Percentiles rank a stretch among this genome's conserved stretches.
These are phyloP conservation scores for Chlamydomonas sp. DNA, from an alignment of 139 green algal genomes.

Conservation along the genomic window DNA sequence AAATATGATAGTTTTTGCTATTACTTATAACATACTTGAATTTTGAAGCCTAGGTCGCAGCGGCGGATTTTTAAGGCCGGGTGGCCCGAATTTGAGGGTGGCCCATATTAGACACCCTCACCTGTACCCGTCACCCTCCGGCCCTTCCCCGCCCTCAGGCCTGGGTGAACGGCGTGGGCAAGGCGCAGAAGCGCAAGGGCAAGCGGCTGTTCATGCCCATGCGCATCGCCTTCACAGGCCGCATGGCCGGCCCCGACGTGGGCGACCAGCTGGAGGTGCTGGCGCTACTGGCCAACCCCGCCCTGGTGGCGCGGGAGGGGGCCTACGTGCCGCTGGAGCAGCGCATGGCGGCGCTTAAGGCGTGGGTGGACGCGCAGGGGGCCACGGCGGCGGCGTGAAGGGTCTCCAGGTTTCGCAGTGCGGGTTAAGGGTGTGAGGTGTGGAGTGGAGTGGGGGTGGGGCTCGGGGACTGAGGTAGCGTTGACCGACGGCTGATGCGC, in stretches of 20 bases:
- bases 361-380: slow-evolving; percentile 58
- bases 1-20: no score
- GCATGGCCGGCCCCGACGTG: slow-evolving; percentile 85
- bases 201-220: slow-evolving; percentile 99
- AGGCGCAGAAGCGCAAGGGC: slow-evolving; percentile 95
- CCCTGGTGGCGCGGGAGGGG: slow-evolving; percentile 62
- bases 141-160: slow-evolving; percentile 36
- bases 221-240: slow-evolving; percentile 91
- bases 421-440: not conserved
- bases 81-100: no score
- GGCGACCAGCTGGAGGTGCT: slow-evolving; percentile 84
- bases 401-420: no score
- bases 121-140: not conserved
- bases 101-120: no score
- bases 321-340: slow-evolving; percentile 67
- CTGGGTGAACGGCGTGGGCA: slow-evolving; percentile 94
- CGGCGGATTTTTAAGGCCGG: no score
- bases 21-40: no score
- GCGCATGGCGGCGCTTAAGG: slow-evolving; percentile 72
- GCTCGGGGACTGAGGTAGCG: not conserved
- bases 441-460: not conserved
- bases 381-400: not conserved
- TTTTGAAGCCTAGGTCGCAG: no score
- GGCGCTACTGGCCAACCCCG: slow-evolving; percentile 57
- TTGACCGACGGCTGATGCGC: not conserved